Evolutionary conservation across 768 basidiomycete genomes (phyloP).

Genomic region (Agrocybe pediades): DNA sequence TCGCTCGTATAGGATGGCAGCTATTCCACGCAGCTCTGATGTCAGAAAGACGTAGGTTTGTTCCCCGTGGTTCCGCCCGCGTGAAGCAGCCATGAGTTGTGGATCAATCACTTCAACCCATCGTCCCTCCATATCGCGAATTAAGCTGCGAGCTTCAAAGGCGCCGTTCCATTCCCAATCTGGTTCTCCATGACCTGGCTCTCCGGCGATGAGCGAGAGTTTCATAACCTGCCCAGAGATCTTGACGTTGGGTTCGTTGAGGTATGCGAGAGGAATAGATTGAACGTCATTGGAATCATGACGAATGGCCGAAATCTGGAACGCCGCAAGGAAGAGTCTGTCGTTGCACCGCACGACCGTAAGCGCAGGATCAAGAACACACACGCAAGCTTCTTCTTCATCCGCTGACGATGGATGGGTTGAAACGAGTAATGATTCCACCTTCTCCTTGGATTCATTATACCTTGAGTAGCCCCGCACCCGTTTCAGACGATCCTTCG

Average conservation of each 20-base stretch:
- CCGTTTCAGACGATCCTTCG: slow-evolving; percentile 14
- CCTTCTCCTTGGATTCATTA: slow-evolving; percentile 7
- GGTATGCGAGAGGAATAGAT: not conserved
- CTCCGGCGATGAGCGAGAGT: not conserved
- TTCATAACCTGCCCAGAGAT: slow-evolving; percentile 13
- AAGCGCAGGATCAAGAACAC: slow-evolving; percentile 11
- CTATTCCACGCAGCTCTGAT: slow-evolving; percentile 7
- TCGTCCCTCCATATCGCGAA: slow-evolving; percentile 5
- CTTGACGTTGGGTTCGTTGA: slow-evolving; percentile 7
- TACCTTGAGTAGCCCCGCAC: slow-evolving; percentile 11
- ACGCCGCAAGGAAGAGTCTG: slow-evolving; percentile 4
- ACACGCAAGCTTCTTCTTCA: not conserved
- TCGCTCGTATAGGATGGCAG: slow-evolving; percentile 7
- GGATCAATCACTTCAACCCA: slow-evolving; percentile 13
- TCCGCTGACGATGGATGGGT: not conserved
- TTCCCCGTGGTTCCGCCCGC: slow-evolving; percentile 4
- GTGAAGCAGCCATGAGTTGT: not conserved
- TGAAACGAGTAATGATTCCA: too few relatives aligned
- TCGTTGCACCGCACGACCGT: slow-evolving; percentile 5
- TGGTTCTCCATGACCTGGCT: not conserved
- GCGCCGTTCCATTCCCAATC: slow-evolving; percentile 15
- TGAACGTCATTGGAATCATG: not conserved
- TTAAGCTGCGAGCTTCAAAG: slow-evolving; percentile 5
- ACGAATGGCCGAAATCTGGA: slow-evolving; percentile 10
- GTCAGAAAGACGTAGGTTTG: slow-evolving; percentile 12